Percentiles rank a stretch among this genome's conserved stretches.
Evolutionary conservation across 1,284 basidiomycete species (phyloP).

Genomic region (Phellopilus nigrolimitatus): DNA sequence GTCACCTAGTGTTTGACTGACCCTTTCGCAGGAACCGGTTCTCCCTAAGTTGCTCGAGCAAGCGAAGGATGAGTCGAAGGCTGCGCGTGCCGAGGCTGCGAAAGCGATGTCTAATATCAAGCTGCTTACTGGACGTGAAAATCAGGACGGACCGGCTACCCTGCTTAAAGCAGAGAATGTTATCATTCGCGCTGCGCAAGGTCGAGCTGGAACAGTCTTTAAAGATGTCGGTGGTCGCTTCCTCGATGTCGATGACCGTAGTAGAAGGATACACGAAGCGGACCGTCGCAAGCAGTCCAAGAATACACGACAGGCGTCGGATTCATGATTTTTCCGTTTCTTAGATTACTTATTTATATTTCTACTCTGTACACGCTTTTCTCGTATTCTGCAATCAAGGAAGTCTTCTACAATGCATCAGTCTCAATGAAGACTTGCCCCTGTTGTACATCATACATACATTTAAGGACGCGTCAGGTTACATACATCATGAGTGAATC

Average conservation of each 20-base stretch:
- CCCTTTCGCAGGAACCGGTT: constrained; percentile 46
- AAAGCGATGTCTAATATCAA: constrained; percentile 34
- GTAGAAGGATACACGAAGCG: constrained; percentile 36
- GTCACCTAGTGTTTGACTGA: background rate
- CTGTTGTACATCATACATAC: too few relatives aligned
- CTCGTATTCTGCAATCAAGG: too few relatives aligned
- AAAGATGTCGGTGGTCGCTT: constrained; percentile 67
- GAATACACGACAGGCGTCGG: background rate
- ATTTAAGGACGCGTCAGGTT: too few relatives aligned
- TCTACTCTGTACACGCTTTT: background rate
- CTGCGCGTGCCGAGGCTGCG: constrained; percentile 31
- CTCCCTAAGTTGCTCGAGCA: constrained; percentile 47
- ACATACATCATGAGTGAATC: too few relatives aligned
- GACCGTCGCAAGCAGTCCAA: constrained; percentile 13
- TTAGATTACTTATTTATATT: background rate
- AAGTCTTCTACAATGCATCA: too few relatives aligned
- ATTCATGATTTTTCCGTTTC: background rate
- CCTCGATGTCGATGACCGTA: constrained; percentile 48
- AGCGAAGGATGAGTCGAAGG: constrained; percentile 27
- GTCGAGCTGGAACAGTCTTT: constrained; percentile 54
- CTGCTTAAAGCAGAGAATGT: constrained; percentile 34
- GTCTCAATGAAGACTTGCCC: too few relatives aligned
- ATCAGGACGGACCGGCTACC: constrained; percentile 23
- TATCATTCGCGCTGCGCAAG: constrained; percentile 34
- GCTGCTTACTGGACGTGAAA: constrained; percentile 19